A percentile compares a stretch with the other conserved stretches of the same genome.
phyloP scores from a whole-genome alignment of 306 rosid genomes.

The Alnus glutinosa region DNA sequence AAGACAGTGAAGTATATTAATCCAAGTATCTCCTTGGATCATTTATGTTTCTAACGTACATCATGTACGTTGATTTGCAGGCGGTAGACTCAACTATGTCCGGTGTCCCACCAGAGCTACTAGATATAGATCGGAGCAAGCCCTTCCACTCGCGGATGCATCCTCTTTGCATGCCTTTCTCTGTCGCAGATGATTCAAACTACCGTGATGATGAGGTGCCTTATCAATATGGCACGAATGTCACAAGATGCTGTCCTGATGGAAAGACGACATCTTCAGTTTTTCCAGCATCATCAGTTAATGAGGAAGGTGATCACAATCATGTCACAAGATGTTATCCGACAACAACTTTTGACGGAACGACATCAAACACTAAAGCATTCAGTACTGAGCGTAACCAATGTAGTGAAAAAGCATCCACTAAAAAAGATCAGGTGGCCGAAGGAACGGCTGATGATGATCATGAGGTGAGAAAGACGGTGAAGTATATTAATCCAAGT shows the following conservation, averaged over 20 bases:
- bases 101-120: not conserved
- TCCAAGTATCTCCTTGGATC: not conserved
- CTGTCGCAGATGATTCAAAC: no score
- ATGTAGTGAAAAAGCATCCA: slow-evolving; percentile 22
- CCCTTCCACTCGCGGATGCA: no score
- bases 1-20: not conserved
- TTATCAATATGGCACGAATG: no score
- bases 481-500: not conserved
- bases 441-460: slow-evolving; percentile 5
- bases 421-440: slow-evolving; percentile 28
- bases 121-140: not conserved
- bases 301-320: slow-evolving; percentile 7
- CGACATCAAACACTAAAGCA: not conserved
- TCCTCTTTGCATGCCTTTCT: no score
- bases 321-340: not conserved
- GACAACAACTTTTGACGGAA: no score
- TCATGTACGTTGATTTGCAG: slow-evolving; percentile 26
- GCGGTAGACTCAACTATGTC: slow-evolving; percentile 22
- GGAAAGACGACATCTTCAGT: slow-evolving; percentile 7
- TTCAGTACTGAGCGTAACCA: slow-evolving; percentile 31
- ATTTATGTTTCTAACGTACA: slow-evolving; percentile 26
- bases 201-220: no score
- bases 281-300: slow-evolving; percentile 34
- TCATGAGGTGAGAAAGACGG: slow-evolving; percentile 35
- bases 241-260: not conserved